Evolutionary conservation across 2,329 filamentous ascomycete genomes (phyloP), one percentile per base, ranked within the genome.

Genomic region (Exophiala calicioides): DNA sequence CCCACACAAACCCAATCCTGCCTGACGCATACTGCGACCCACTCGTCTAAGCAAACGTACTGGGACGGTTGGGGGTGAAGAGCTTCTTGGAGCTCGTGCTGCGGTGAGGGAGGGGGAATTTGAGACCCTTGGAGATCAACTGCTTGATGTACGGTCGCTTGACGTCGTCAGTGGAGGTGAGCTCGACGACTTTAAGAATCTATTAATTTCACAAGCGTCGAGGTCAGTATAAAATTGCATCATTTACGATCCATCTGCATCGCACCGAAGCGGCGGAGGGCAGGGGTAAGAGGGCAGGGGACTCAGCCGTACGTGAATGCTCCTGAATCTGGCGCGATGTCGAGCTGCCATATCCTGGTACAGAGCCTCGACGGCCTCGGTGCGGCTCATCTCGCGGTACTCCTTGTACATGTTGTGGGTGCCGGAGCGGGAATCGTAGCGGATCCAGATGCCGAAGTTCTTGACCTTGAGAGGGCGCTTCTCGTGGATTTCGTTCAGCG

Each of bases 381-480:
- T 88, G 76, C 93, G 84, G 72, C 88, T 91, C 83, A 97, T 88
- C 83, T 97, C 93, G 73, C 93, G 88, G 87, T 96, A 97, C 86
- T 98, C 93, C 86, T 97, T 97, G 89, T 98, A 98, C 93, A 98
- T 98, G 87, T 98, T 98, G 90, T 98, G 93, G 68, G 93, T 98
- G 68, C 93, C 93, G 67, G 93, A 97, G 77, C 93, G 91, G 58
- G 94, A 98, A 80, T 98, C 91, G 81, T 98, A 98, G 73, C 94
- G 90, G 79, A 98, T 86, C 94, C 94, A 98, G 84, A 98, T 85
- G 75, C 93, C 93, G 74, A 98, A 97, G 88, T 96, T 98, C 90
- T 98, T 98, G 84, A 98, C 90, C 83, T 95, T 96, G 71, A 90
- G 81, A 68, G 93, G 93, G 76, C 89, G 90, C 86, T 97, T 97